Conservation (phyloP, 495 filamentous ascomycete species). For the Alectoria sarmentosa region DNA sequence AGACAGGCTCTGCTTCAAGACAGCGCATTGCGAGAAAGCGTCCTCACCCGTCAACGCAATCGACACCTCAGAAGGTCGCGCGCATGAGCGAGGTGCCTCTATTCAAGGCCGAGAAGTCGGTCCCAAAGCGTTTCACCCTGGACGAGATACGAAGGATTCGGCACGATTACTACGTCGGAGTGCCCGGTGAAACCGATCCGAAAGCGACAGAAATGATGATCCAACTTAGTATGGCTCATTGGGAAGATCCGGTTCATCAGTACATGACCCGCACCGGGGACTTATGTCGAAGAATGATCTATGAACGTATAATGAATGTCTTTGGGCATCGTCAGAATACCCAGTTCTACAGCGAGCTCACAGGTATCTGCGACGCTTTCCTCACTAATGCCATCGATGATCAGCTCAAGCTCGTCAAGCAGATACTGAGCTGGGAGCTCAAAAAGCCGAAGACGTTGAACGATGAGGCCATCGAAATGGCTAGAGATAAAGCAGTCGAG, state of each 20-base stretch:
- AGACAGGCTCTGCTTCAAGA: not conserved
- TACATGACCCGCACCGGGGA: conserved; percentile 32
- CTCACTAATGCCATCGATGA: conserved; percentile 25
- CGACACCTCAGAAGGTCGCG: not conserved
- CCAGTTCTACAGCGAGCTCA: conserved; percentile 31
- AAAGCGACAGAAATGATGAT: conserved; percentile 39
- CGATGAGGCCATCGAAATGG: conserved; percentile 12
- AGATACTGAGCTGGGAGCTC: conserved; percentile 16
- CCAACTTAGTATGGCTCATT: conserved; percentile 35
- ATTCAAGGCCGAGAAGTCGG: not conserved
- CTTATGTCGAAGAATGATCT: conserved; percentile 32
- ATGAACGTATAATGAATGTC: conserved; percentile 24
- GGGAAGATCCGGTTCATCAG: conserved; percentile 30
- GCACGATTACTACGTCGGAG: conserved; percentile 34
- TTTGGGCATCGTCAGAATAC: conserved; percentile 37
- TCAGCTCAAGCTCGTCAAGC: conserved; percentile 20
- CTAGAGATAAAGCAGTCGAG: conserved; percentile 5
- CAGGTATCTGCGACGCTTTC: conserved; percentile 29
- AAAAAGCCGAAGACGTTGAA: conserved; percentile 19
- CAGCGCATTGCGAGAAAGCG: not conserved
- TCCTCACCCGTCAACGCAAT: not conserved
- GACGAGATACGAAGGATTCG: conserved; percentile 33
- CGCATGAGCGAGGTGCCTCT: not conserved
- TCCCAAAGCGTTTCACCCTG: conserved; percentile 28
- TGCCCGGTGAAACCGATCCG: conserved; percentile 38